Conservation (phyloP, 345 rosid species). For the Viola odorata region DNA sequence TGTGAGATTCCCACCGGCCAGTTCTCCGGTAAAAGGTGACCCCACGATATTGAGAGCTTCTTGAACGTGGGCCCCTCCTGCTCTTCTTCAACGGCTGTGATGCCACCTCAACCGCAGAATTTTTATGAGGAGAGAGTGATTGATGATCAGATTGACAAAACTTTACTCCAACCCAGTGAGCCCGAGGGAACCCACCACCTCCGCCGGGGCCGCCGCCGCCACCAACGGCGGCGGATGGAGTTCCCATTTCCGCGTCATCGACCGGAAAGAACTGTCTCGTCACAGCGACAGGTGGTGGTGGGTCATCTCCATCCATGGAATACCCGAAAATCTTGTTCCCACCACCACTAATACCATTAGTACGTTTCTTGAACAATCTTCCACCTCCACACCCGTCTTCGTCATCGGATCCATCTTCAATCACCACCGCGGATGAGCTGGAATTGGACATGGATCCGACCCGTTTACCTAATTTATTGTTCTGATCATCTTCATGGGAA, state of each 20-base stretch:
- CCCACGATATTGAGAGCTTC: conserved; percentile 95
- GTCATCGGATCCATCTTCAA: conserved; percentile 74
- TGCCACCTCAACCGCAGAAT: conserved; percentile 27
- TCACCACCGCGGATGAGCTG: conserved; percentile 74
- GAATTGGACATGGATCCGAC: conserved; percentile 69
- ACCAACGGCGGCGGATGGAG: conserved; percentile 17
- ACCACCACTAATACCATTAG: conserved; percentile 11
- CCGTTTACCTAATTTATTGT: conserved; percentile 42
- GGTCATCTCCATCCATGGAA: conserved; percentile 26
- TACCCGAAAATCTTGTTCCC: conserved; percentile 14
- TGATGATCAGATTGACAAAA: conserved; percentile 49
- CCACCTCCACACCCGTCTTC: conserved; percentile 29
- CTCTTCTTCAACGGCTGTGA: conserved; percentile 76
- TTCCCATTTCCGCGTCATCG: conserved; percentile 42
- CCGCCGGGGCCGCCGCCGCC: conserved; percentile 4
- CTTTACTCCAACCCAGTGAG: conserved; percentile 61
- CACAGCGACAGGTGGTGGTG: conserved; percentile 30
- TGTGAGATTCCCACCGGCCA: conserved; percentile 99
- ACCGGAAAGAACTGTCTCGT: conserved; percentile 83
- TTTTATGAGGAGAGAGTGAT: conserved; percentile 31
- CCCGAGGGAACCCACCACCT: conserved; percentile 50
- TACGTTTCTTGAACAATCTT: conserved; percentile 30
- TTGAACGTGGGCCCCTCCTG: conserved; percentile 91
- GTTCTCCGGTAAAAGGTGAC: conserved; percentile 96
- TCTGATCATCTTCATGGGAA: conserved; percentile 37